phyloP scores from a whole-genome alignment of 2,329 filamentous ascomycete genomes.

The Cladophialophora psammophila region DNA sequence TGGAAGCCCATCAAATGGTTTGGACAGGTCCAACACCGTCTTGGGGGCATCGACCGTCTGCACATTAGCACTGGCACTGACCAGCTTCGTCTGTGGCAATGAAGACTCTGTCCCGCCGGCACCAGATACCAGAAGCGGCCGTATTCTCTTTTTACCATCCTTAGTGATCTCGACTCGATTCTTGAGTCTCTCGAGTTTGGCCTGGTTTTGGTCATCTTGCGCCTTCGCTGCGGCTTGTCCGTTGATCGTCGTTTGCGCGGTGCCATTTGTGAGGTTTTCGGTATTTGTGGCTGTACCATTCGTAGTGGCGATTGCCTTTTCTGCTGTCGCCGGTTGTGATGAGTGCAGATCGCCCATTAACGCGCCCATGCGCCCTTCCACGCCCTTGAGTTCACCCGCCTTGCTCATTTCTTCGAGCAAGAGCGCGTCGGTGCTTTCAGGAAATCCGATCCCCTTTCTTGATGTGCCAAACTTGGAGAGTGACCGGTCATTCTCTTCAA shows the following conservation, averaged over 20 bases:
- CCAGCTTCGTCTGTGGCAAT: conserved; percentile 84
- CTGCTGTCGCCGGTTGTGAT: conserved; percentile 50
- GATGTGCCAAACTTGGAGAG: conserved; percentile 91
- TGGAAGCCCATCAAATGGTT: conserved; percentile 90
- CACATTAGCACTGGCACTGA: conserved; percentile 72
- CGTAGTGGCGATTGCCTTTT: conserved; percentile 39
- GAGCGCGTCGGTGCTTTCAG: conserved; percentile 89
- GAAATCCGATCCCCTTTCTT: conserved; percentile 84
- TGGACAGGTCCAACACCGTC: conserved; percentile 86
- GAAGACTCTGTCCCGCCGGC: conserved; percentile 87
- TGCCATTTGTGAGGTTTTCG: conserved; percentile 48
- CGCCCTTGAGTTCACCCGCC: conserved; percentile 84
- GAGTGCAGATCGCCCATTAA: conserved; percentile 84
- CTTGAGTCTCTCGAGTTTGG: conserved; percentile 75
- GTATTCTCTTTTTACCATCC: conserved; percentile 95
- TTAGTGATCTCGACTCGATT: conserved; percentile 93
- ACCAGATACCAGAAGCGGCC: conserved; percentile 87
- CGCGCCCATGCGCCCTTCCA: conserved; percentile 96
- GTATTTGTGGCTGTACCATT: conserved; percentile 53
- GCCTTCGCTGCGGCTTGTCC: conserved; percentile 39
- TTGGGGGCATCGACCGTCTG: conserved; percentile 65
- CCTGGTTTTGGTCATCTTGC: conserved; percentile 62
- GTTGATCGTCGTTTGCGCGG: conserved; percentile 36
- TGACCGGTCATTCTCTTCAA: conserved; percentile 90
- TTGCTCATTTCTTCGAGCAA: conserved; percentile 90